Evolutionary conservation across 2,329 filamentous ascomycete species (phyloP).

Genomic region (Aspergillus candidus): DNA sequence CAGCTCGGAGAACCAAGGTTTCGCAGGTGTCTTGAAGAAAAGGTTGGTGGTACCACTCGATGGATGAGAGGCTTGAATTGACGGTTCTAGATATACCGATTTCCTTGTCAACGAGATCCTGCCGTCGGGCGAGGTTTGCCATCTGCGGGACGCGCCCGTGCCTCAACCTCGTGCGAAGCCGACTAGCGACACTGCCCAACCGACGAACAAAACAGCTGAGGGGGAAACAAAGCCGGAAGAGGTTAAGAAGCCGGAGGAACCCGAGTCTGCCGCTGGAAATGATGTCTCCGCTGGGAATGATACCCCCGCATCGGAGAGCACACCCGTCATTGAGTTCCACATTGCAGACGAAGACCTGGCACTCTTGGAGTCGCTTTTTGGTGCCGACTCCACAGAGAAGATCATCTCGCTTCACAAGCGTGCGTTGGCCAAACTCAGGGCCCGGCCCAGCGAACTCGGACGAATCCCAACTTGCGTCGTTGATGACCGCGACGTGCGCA

Average conservation of each 20-base stretch:
- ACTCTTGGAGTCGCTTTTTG: slow-evolving; percentile 46
- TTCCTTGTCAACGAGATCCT: slow-evolving; percentile 88
- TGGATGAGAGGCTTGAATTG: neutral
- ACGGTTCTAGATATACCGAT: slow-evolving; percentile 65
- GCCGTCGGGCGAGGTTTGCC: slow-evolving; percentile 67
- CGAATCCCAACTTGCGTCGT: slow-evolving; percentile 50
- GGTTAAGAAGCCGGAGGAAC: slow-evolving; percentile 10
- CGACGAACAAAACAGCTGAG: neutral
- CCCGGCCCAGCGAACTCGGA: slow-evolving; percentile 52
- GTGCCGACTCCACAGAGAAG: slow-evolving; percentile 42
- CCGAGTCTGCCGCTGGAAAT: slow-evolving; percentile 8
- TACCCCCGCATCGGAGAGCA: slow-evolving; percentile 8
- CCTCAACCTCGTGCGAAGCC: slow-evolving; percentile 16
- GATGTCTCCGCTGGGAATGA: slow-evolving; percentile 8
- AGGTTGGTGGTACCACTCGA: slow-evolving; percentile 35
- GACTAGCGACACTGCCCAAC: slow-evolving; percentile 7
- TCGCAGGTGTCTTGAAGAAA: slow-evolving; percentile 62
- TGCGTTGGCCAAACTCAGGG: slow-evolving; percentile 48
- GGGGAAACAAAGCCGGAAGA: slow-evolving; percentile 8
- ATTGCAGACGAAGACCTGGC: slow-evolving; percentile 42
- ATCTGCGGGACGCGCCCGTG: slow-evolving; percentile 51
- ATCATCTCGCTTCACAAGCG: slow-evolving; percentile 53
- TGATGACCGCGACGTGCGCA: slow-evolving; percentile 55
- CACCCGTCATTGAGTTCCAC: slow-evolving; percentile 21
- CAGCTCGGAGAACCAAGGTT: slow-evolving; percentile 51